Base-by-base conservation (phyloP, 345 rosid genomes). In the Eucalyptus camaldulensis region DNA sequence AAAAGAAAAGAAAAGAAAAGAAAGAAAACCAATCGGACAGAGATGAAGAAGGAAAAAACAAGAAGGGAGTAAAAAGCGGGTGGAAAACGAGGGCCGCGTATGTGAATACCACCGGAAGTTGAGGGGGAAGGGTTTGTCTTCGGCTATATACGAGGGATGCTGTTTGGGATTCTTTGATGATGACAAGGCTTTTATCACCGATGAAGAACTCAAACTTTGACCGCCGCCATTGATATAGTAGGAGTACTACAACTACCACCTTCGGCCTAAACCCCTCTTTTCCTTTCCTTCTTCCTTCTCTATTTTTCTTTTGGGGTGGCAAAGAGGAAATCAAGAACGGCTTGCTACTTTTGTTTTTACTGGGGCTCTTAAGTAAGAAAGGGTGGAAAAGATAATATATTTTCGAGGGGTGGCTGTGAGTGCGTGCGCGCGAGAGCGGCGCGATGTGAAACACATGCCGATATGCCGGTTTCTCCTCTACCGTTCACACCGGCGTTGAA, bases 191-290 rank as follows among this genome's bases (percentile, higher is more conserved):
- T 85, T 53, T 56, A 27, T 10, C 44, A 17, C 49, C 33, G 87
- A 86, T 11, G 60, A 86, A 58, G 49, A 87, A 87, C 85, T 88
- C 85, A 88, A 87, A 90, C 10, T 83, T 90, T 50, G 24, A n/a
- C 90, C 49, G 92, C 92, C 92, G 88, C 86, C 92, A 49, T 72
- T 72, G 45, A 37, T 72, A 72, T 72, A 72, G 83, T 33, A 33
- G 44, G 5, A 60, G 67, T 27, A 27, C 29, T 10, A 8, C 51
- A 16, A 49, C 24, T 13, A 33, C 80, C 44, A 69, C 80, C 80
- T 33, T 69, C 44, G 80, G 24, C 25, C 12, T 16, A 72, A 27
- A 29, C 67, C 69, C 69, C 15, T 60, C 33, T 27, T 27, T 60
- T 27, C 25, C 7, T 21, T 16, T 15, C 13, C 7, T 17, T 17